These are phyloP conservation scores for Candida verbasci DNA, from an alignment of 805 yeast genomes.

Conservation along the genomic window DNA sequence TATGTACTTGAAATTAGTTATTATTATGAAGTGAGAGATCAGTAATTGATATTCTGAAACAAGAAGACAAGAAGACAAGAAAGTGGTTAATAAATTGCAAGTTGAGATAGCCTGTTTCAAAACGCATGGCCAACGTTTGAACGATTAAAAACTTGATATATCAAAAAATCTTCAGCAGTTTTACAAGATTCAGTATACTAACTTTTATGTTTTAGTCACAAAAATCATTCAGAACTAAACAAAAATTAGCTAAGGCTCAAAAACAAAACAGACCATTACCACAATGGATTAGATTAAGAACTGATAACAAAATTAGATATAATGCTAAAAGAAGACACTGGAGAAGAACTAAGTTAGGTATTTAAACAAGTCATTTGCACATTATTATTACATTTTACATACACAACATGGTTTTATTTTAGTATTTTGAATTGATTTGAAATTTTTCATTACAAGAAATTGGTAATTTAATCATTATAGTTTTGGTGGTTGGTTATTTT, in stretches of 20 bases:
- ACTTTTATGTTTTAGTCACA: conserved; percentile 57
- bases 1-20: conserved; percentile 23
- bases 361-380: conserved; percentile 47
- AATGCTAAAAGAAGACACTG: conserved; percentile 99
- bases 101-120: no score
- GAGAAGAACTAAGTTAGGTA: conserved; percentile 99
- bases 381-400: conserved; percentile 1
- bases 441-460: background rate
- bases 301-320: conserved; percentile 96
- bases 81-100: no score
- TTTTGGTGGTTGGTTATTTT: background rate
- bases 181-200: no score
- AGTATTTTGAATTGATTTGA: background rate
- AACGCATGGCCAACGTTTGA: no score
- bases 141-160: no score
- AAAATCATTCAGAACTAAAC: conserved; percentile 95
- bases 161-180: no score
- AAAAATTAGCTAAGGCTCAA: conserved; percentile 97
- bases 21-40: no score
- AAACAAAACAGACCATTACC: conserved; percentile 99
- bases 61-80: background rate
- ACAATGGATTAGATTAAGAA: conserved; percentile 98
- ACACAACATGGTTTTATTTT: conserved; percentile 5
- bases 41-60: no score
- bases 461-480: background rate